Percentiles rank a stretch among this genome's conserved stretches.
Evolutionary conservation across 2,329 filamentous ascomycete species (phyloP).

Genomic region (Ceratocystis lukuohia): DNA sequence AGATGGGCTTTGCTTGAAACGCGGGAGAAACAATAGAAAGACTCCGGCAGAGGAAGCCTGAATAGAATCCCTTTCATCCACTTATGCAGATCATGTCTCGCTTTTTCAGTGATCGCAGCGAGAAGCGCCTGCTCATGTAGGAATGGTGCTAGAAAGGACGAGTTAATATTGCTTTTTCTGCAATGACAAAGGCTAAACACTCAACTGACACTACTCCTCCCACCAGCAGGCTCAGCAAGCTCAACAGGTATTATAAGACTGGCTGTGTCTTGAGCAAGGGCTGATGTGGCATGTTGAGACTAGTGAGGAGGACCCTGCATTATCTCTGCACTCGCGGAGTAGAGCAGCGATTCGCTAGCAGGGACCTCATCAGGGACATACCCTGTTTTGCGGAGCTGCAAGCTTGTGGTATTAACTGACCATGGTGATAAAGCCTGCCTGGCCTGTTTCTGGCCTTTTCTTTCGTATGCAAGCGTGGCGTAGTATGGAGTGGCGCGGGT

Average conservation of each 20-base stretch:
- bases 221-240: neutral
- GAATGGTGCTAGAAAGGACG: neutral
- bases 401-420: neutral
- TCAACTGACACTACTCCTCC: neutral
- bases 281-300: neutral
- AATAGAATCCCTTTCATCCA: neutral
- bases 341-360: neutral
- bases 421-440: too few relatives aligned
- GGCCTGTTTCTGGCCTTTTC: too few relatives aligned
- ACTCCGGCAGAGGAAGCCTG: constrained; percentile 1
- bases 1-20: constrained; percentile 5
- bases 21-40: neutral
- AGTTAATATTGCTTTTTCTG: neutral
- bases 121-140: neutral
- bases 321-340: neutral
- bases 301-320: neutral
- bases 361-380: neutral
- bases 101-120: neutral
- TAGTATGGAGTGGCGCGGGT: neutral
- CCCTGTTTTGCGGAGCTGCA: neutral
- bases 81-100: neutral
- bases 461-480: too few relatives aligned
- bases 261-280: neutral
- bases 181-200: neutral
- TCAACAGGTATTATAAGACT: neutral